Base-by-base conservation (phyloP, 2,329 filamentous ascomycete genomes). In the Teratosphaeria epicoccoides region DNA sequence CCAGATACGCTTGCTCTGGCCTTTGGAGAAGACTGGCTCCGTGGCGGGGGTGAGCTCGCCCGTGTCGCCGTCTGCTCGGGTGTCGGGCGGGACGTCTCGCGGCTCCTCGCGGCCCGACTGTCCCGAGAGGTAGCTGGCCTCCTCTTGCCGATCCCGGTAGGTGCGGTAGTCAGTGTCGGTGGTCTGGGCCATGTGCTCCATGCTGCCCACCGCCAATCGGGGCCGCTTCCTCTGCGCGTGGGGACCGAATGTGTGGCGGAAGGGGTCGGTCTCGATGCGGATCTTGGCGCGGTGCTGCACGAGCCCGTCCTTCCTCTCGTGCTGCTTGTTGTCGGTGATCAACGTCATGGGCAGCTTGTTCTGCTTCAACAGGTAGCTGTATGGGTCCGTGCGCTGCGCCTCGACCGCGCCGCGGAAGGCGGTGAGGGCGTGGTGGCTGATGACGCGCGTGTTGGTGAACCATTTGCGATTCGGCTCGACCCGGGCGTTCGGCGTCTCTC, bases 331-430 rank as follows among this genome's bases (percentile, higher is more conserved):
- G 64, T 97, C 91, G 55, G 83, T 80, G 66, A 98, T 95, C 68
- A 98, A 74, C 60, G 83, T 91, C 88, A 98, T 91, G 40, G 93
- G 93, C 47, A 98, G 78, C 75, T 97, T 97, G 72, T 97, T 97
- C 60, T 87, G 86, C 75, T 96, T 96, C 58, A 98, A 77, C n/a
- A 97, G 80, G 55, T 95, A 93, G 55, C 87, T 85, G 70, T 95
- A 96, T 0, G 93, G 93, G 65, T 98, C 89, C 17, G 84, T 83
- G 49, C 87, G 84, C 70, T 90, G 87, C 70, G 95, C 89, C 43
- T 87, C 87, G 71, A 98, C 91, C 24, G 93, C 93, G 54, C 90
- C 85, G 56, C 93, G 83, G 73, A 98, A 98, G 1, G 87, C 83
- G 44, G 80, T 81, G 57, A 97, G 77, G 2, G 88, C 87, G 67